Percentiles rank a stretch among this genome's conserved stretches.
Conservation (phyloP, 1,284 basidiomycete species). For the Amylostereum areolatum region DNA sequence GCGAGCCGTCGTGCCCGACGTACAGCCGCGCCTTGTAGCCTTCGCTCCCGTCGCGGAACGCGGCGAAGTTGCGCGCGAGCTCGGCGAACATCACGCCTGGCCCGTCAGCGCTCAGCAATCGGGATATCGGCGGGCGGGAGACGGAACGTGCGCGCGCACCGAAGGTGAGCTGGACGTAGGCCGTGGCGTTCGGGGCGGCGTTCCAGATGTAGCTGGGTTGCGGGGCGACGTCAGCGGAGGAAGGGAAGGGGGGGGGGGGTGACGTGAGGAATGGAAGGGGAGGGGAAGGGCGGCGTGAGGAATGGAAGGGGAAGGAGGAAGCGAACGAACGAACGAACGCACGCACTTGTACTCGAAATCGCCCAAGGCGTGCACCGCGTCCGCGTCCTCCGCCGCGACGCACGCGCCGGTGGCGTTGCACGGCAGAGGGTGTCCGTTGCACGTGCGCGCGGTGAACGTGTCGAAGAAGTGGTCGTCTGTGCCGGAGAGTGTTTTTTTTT, state of each 20-base stretch:
- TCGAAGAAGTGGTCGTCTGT: constrained; percentile 41
- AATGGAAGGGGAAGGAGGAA: not conserved
- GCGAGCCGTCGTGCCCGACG: constrained; percentile 46
- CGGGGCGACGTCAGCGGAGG: constrained; percentile 17
- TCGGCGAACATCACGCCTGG: constrained; percentile 29
- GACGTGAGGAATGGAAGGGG: not conserved
- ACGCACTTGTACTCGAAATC: constrained; percentile 49
- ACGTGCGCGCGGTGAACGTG: constrained; percentile 44
- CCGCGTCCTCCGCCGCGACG: constrained; percentile 37
- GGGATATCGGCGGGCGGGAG: too few relatives aligned
- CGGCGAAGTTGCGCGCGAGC: constrained; percentile 25
- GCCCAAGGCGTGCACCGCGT: constrained; percentile 33
- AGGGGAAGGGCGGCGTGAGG: not conserved
- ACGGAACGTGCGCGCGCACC: too few relatives aligned
- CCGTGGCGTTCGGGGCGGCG: constrained; percentile 34
- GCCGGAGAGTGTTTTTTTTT: too few relatives aligned
- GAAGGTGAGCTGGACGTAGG: constrained; percentile 42
- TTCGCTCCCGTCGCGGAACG: constrained; percentile 28
- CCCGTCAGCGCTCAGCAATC: not conserved
- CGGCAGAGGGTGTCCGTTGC: constrained; percentile 40
- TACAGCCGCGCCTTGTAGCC: constrained; percentile 35
- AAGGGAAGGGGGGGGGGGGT: not conserved
- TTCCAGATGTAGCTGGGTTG: constrained; percentile 47
- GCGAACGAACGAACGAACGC: not conserved
- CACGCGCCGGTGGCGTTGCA: constrained; percentile 39